Conservation (phyloP, 352 stramenopile species). For the Phytophthora tubulina region DNA sequence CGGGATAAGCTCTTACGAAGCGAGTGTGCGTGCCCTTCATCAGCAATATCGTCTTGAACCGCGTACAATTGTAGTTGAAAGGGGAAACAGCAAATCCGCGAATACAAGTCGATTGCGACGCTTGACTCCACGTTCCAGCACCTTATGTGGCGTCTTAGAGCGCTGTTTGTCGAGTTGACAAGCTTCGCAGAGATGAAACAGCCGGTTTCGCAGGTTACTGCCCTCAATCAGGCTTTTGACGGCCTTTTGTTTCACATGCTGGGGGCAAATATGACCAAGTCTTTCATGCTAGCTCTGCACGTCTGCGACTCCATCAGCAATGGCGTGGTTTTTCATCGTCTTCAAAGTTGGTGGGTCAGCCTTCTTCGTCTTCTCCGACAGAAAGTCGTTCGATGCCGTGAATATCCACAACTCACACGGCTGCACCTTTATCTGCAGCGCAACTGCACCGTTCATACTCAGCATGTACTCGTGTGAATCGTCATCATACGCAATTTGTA, state of each 20-base stretch:
- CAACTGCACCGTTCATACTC: background rate
- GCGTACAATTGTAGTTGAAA: constrained; percentile 3
- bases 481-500: constrained; percentile 5
- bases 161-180: constrained; percentile 18
- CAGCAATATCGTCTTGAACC: constrained; percentile 2
- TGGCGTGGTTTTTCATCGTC: background rate
- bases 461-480: background rate
- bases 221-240: background rate
- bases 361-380: background rate
- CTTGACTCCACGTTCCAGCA: constrained; percentile 4
- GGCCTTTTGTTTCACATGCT: background rate
- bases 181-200: constrained; percentile 11
- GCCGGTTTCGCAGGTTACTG: constrained; percentile 1
- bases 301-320: background rate
- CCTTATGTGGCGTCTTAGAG: background rate
- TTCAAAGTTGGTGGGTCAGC: background rate
- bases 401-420: constrained; percentile 11
- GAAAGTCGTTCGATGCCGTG: constrained; percentile 5
- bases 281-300: constrained; percentile 8
- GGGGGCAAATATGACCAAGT: constrained; percentile 4
- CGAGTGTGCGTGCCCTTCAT: constrained; percentile 9
- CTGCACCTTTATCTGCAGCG: background rate
- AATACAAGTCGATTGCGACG: constrained; percentile 7
- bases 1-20: background rate
- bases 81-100: background rate